Conservation (phyloP, 768 basidiomycete genomes). For the Mycena chlorophos region DNA sequence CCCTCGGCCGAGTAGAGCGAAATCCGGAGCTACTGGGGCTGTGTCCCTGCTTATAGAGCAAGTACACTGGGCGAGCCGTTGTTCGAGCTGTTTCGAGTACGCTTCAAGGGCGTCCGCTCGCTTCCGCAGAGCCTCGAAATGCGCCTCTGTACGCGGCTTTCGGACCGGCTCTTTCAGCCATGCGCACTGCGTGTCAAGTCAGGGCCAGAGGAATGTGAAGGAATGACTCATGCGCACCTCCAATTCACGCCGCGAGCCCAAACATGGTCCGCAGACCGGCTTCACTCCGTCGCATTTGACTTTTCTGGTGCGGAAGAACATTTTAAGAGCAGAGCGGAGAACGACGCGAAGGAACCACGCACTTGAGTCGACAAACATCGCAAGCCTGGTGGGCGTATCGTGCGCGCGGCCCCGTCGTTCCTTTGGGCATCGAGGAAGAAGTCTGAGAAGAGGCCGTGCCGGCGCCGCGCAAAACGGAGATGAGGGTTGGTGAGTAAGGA, state of each 20-base stretch:
- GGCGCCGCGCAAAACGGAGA: too few relatives aligned
- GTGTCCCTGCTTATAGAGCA: background rate
- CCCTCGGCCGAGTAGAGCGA: background rate
- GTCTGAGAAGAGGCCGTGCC: too few relatives aligned
- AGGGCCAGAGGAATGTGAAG: background rate
- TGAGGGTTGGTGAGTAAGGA: too few relatives aligned
- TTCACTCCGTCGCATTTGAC: background rate
- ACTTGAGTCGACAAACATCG: conserved; percentile 8
- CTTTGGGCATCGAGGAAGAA: too few relatives aligned
- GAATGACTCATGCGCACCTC: background rate
- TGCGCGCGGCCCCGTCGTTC: too few relatives aligned
- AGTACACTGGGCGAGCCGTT: conserved; percentile 1
- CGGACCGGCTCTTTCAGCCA: conserved; percentile 5
- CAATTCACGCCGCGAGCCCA: background rate
- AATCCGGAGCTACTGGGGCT: background rate
- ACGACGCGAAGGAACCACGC: background rate
- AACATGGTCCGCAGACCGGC: background rate
- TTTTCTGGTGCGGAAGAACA: background rate
- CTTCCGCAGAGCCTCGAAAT: conserved; percentile 8
- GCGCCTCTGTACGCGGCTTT: conserved; percentile 9
- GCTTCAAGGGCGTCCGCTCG: background rate
- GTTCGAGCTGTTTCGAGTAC: background rate
- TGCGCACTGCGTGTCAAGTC: background rate
- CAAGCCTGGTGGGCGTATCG: conserved; percentile 5
- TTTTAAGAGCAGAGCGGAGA: background rate